These are phyloP conservation scores for Xylaria sp. DNA, from an alignment of 2,329 filamentous ascomycete species.

Conservation along the genomic window DNA sequence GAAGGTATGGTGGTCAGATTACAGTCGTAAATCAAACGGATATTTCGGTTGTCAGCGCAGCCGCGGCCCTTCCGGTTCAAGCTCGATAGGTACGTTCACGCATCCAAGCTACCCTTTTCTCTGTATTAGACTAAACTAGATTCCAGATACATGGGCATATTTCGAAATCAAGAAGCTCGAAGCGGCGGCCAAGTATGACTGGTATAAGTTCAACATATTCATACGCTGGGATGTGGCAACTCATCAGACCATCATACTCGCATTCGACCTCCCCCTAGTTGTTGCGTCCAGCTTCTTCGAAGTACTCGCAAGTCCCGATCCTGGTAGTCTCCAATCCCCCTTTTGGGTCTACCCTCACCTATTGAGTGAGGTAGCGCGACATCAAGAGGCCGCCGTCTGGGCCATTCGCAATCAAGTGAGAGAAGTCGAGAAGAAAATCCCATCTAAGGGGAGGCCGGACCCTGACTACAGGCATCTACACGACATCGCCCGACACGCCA, in stretches of 20 bases:
- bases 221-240: slow-evolving; percentile 42
- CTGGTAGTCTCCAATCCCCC: slow-evolving; percentile 41
- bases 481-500: slow-evolving; percentile 57
- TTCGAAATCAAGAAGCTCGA: slow-evolving; percentile 49
- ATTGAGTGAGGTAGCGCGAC: slow-evolving; percentile 47
- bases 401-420: slow-evolving; percentile 52
- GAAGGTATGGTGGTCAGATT: slow-evolving; percentile 52
- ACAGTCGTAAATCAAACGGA: slow-evolving; percentile 53
- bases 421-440: slow-evolving; percentile 46
- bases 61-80: slow-evolving; percentile 26
- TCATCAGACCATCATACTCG: slow-evolving; percentile 47
- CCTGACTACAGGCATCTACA: slow-evolving; percentile 54
- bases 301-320: slow-evolving; percentile 10
- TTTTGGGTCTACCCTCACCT: slow-evolving; percentile 54
- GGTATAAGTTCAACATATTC: slow-evolving; percentile 53
- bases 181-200: slow-evolving; percentile 44
- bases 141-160: slow-evolving; percentile 50
- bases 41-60: slow-evolving; percentile 51
- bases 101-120: too few relatives aligned
- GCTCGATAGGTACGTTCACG: slow-evolving; percentile 39
- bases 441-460: slow-evolving; percentile 38
- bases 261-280: slow-evolving; percentile 47
- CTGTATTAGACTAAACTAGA: not conserved
- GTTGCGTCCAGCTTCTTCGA: slow-evolving; percentile 26
- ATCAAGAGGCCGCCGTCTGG: slow-evolving; percentile 56